These are phyloP conservation scores for Candida krabiensis DNA, from an alignment of 805 yeast species.

Conservation along the genomic window DNA sequence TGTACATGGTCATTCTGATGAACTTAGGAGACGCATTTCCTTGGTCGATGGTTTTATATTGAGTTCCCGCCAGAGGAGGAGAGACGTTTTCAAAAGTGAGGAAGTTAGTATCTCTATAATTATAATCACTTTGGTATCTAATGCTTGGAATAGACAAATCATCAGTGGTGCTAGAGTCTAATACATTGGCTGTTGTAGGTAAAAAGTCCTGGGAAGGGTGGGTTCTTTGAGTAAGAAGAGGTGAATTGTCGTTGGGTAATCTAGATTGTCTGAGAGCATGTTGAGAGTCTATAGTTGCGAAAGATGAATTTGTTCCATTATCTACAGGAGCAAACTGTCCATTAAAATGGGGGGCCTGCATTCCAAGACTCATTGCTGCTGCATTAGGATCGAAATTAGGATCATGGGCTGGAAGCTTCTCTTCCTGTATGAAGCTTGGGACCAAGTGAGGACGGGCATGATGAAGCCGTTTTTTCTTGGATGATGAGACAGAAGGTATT, in stretches of 20 bases:
- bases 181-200: constrained; percentile 6
- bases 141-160: constrained; percentile 39
- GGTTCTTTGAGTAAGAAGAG: background rate
- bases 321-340: constrained; percentile 1
- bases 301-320: background rate
- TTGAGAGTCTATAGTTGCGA: background rate
- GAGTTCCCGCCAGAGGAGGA: constrained; percentile 83
- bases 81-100: constrained; percentile 72
- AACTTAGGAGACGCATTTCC: constrained; percentile 82
- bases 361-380: constrained; percentile 33
- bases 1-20: constrained; percentile 76
- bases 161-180: constrained; percentile 14
- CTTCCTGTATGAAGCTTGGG: constrained; percentile 13
- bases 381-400: constrained; percentile 31
- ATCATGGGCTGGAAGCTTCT: constrained; percentile 6
- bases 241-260: background rate
- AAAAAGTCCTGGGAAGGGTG: too few relatives aligned
- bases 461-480: constrained; percentile 23
- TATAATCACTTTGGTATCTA: constrained; percentile 33
- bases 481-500: background rate
- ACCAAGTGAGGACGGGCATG: constrained; percentile 31
- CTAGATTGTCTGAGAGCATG: background rate
- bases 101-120: constrained; percentile 46
- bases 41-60: constrained; percentile 71
- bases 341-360: constrained; percentile 22